Conservation (phyloP, 768 basidiomycete species). For the Fomitopsis serialis region DNA sequence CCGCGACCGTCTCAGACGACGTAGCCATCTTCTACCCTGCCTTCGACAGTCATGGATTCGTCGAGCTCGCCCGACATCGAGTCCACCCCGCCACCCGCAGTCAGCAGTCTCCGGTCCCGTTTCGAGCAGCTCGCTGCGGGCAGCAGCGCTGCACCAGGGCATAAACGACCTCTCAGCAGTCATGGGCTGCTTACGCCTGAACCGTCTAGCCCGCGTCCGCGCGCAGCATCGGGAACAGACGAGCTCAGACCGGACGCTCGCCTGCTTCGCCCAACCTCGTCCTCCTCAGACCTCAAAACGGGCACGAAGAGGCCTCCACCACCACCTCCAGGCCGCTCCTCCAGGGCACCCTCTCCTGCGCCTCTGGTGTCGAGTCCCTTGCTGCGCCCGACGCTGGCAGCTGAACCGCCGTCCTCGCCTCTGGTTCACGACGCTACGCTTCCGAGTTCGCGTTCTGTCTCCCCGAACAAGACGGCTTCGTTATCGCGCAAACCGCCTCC, state of each 20-base stretch:
- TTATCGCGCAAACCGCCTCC: constrained; percentile 11
- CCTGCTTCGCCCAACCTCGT: constrained; percentile 41
- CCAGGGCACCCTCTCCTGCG: constrained; percentile 27
- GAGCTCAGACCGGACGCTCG: constrained; percentile 24
- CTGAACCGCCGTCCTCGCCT: constrained; percentile 14
- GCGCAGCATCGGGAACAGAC: constrained; percentile 24
- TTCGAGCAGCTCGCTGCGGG: constrained; percentile 59
- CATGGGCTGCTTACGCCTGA: constrained; percentile 24
- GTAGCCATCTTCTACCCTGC: neutral
- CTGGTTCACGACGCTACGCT: constrained; percentile 1
- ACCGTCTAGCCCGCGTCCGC: constrained; percentile 35
- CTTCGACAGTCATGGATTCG: constrained; percentile 14
- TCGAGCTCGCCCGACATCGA: constrained; percentile 34
- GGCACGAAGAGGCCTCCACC: constrained; percentile 42
- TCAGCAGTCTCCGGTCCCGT: constrained; percentile 62
- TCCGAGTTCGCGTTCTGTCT: neutral
- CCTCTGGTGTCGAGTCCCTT: constrained; percentile 42
- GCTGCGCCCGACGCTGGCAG: constrained; percentile 42
- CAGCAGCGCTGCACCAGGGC: neutral
- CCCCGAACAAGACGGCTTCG: constrained; percentile 3
- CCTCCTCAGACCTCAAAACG: constrained; percentile 48
- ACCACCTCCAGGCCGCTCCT: constrained; percentile 45
- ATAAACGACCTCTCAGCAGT: constrained; percentile 7
- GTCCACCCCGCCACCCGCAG: constrained; percentile 51
- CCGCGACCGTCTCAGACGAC: neutral